Evolutionary conservation across 768 basidiomycete genomes (phyloP), one percentile per base, ranked within the genome.

Genomic region (Termitomyces heimii): DNA sequence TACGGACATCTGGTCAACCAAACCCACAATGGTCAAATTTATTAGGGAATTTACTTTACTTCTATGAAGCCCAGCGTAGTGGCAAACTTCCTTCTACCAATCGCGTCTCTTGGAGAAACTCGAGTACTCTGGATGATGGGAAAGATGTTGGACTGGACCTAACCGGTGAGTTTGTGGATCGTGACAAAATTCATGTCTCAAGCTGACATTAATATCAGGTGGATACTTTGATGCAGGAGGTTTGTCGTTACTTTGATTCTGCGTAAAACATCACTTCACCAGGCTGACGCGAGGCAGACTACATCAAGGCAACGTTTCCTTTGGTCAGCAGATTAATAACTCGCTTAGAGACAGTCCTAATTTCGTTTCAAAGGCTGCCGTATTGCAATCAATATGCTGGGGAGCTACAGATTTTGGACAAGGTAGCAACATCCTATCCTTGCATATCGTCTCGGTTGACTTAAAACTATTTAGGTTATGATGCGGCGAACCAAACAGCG

Each of bases 181-280:
- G 32, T 56, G 10, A 53, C 6, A 29, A 39, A 26, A 34, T 22
- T 34, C 13, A 12, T 54, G 26, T 55, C 26, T 53, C 32, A 18
- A 20, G 45, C 40, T 52, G 43, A 58, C 37, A n/a, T 5, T 29
- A 42, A 37, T 34, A 57, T 20, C 43, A 77, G 80, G 80, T 43
- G 95, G 94, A 7, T 96, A 88, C 67, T 95, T 92, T 67, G 94
- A 96, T 76, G 93, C 94, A 58, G 94, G 94, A 75, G 90, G 90
- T 89, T 65, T 65, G 75, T 40, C 56, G 29, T 54, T 34, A 42
- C 32, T 35, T 44, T 37, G n/a, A 47, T 53, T 59, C 54, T 44
- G 22, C 20, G 32, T 5, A 20, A 37, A 32, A 53, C 10, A n/a
- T 9, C 4, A 5, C 16, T 22, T 29, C 37, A 32, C 52, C 53